Conservation (phyloP, 1,284 basidiomycete genomes). For the Leccinum laetum region DNA sequence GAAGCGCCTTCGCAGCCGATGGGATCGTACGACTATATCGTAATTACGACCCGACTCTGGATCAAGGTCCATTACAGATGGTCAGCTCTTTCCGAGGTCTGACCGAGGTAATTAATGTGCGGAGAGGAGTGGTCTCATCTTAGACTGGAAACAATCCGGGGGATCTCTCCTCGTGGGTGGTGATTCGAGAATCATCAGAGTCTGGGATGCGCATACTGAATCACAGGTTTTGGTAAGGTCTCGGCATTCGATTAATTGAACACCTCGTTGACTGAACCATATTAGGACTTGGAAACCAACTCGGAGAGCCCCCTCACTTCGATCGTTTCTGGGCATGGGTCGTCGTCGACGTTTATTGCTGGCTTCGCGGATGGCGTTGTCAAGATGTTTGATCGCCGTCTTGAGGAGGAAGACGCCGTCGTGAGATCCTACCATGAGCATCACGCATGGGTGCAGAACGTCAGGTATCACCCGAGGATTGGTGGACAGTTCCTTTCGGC, state of each 20-base stretch:
- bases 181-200: conserved; percentile 85
- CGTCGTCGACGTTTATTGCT: conserved; percentile 83
- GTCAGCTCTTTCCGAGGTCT: conserved; percentile 94
- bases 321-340: conserved; percentile 78
- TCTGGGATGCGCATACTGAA: conserved; percentile 97
- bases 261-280: conserved; percentile 3
- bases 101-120: conserved; percentile 73
- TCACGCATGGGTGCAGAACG: conserved; percentile 89
- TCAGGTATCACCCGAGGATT: conserved; percentile 81
- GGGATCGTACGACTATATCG: conserved; percentile 91
- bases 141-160: conserved; percentile 92
- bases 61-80: conserved; percentile 74
- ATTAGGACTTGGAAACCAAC: conserved; percentile 84
- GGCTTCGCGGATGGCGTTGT: conserved; percentile 94
- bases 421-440: conserved; percentile 85
- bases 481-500: conserved; percentile 86
- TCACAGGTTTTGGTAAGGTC: conserved; percentile 71
- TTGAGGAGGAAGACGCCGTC: conserved; percentile 84
- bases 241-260: not conserved
- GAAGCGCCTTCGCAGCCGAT: conserved; percentile 59
- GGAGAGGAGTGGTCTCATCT: conserved; percentile 80
- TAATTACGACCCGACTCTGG: conserved; percentile 77
- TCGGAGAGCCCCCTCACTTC: conserved; percentile 90
- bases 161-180: conserved; percentile 90
- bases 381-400: conserved; percentile 89